These are phyloP conservation scores for Populus davidiana DNA, from an alignment of 345 rosid genomes.

Conservation along the genomic window DNA sequence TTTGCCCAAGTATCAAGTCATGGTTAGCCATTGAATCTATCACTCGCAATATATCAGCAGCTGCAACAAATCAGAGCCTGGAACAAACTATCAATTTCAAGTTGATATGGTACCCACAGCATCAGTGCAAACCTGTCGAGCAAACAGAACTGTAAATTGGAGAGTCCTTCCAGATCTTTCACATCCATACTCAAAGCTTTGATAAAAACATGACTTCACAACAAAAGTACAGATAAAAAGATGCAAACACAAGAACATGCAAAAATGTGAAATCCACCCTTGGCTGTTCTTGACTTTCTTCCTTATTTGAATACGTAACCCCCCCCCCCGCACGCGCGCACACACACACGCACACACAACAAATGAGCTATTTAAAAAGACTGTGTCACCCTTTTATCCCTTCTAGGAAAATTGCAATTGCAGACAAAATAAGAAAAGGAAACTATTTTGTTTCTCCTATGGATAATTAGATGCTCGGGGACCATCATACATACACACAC, in stretches of 20 bases:
- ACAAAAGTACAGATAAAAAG: neutral
- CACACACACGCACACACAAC: neutral
- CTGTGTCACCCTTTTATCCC: neutral
- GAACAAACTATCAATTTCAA: conserved; percentile 4
- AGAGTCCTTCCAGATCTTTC: neutral
- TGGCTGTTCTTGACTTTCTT: neutral
- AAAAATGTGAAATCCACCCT: neutral
- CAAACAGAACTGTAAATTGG: neutral
- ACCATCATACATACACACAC: neutral
- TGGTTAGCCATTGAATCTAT: conserved; percentile 61
- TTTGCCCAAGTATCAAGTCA: conserved; percentile 74
- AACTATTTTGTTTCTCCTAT: neutral
- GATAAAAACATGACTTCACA: neutral
- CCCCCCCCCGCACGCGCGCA: too few relatives aligned
- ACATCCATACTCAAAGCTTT: neutral
- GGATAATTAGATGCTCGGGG: neutral
- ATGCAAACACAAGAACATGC: neutral
- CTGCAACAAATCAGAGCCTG: neutral
- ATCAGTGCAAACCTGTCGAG: conserved; percentile 10
- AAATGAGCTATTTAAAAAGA: neutral
- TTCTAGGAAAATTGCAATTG: neutral
- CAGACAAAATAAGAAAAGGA: neutral
- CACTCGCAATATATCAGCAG: neutral
- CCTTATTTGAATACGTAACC: neutral
- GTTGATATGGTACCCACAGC: neutral